Conservation (phyloP, 176 grass and related monocot species). For the Phyllostachys edulis region DNA sequence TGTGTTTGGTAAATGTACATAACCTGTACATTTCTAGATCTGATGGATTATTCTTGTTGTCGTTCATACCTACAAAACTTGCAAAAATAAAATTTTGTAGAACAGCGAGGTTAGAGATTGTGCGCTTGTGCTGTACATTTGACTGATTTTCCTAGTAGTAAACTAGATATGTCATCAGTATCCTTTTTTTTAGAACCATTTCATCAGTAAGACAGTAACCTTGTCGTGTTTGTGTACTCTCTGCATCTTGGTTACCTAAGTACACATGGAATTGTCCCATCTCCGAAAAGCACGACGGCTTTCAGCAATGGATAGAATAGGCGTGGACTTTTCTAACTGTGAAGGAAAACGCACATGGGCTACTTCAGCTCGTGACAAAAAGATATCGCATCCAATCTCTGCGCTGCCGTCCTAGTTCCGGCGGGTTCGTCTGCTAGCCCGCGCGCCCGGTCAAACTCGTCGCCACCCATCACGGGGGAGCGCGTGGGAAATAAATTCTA, state of each 20-base stretch:
- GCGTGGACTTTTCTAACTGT: not conserved
- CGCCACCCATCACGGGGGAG: not conserved
- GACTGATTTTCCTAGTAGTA: slow-evolving; percentile 12
- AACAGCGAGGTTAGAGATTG: slow-evolving; percentile 12
- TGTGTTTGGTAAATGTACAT: slow-evolving; percentile 52
- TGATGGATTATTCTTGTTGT: slow-evolving; percentile 26
- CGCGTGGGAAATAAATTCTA: too few relatives aligned
- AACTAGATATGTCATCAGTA: not conserved
- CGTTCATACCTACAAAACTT: slow-evolving; percentile 11
- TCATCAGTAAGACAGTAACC: not conserved
- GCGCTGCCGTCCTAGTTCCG: not conserved
- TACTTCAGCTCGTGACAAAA: not conserved
- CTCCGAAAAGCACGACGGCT: not conserved
- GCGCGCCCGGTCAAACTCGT: not conserved
- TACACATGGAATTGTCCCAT: not conserved
- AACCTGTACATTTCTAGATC: slow-evolving; percentile 55
- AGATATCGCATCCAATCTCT: not conserved
- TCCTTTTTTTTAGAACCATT: not conserved
- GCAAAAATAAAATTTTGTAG: slow-evolving; percentile 38
- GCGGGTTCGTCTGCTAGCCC: not conserved
- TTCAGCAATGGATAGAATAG: not conserved
- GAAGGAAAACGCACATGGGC: slow-evolving; percentile 15
- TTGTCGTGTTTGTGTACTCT: not conserved
- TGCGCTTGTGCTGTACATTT: slow-evolving; percentile 13
- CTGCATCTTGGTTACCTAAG: not conserved